phyloP scores from a whole-genome alignment of 2,329 filamentous ascomycete species.

The Phoma sp. region DNA sequence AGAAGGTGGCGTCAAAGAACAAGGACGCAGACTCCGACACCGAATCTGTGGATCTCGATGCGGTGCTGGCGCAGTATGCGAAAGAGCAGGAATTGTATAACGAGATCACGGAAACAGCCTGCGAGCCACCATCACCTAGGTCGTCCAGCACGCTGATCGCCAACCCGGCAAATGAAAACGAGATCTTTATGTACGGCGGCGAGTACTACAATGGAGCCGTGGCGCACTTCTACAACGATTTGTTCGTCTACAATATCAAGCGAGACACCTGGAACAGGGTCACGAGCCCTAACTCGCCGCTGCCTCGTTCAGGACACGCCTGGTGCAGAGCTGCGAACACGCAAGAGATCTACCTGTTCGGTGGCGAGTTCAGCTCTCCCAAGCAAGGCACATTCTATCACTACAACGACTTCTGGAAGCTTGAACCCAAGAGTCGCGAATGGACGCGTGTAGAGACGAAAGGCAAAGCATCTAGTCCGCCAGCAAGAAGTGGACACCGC shows the following conservation, averaged over 20 bases:
- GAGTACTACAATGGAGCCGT: constrained; percentile 94
- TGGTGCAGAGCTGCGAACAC: constrained; percentile 91
- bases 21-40: constrained; percentile 84
- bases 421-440: constrained; percentile 83
- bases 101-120: constrained; percentile 84
- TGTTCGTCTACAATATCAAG: constrained; percentile 75
- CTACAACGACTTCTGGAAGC: constrained; percentile 97
- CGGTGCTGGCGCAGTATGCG: constrained; percentile 90
- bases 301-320: constrained; percentile 90
- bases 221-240: constrained; percentile 73
- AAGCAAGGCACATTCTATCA: constrained; percentile 99
- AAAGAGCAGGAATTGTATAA: constrained; percentile 90
- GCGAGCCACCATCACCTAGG: constrained; percentile 75
- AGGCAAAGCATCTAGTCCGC: constrained; percentile 79
- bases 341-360: constrained; percentile 87
- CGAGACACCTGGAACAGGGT: constrained; percentile 90
- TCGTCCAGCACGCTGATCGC: constrained; percentile 83
- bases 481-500: constrained; percentile 86
- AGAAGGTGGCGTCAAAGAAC: constrained; percentile 75
- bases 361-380: constrained; percentile 93
- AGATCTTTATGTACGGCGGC: constrained; percentile 89
- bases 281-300: constrained; percentile 86
- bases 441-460: constrained; percentile 88
- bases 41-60: constrained; percentile 91
- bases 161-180: constrained; percentile 84